phyloP scores from a whole-genome alignment of 23 red algal species.

The Chondrus crispus region DNA sequence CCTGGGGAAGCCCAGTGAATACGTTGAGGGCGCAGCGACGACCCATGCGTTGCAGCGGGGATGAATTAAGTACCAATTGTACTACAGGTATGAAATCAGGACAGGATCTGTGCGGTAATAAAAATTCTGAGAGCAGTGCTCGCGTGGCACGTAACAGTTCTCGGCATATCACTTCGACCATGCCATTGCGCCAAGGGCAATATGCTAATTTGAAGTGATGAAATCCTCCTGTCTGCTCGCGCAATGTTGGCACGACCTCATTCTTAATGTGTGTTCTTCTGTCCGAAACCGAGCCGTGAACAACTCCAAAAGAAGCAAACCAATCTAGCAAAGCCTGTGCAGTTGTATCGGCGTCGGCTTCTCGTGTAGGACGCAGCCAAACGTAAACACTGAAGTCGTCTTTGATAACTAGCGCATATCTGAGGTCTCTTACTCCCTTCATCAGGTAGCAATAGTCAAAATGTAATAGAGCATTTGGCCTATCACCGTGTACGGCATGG shows the following conservation, averaged over 20 bases:
- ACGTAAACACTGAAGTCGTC: not conserved
- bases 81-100: not conserved
- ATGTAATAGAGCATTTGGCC: not conserved
- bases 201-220: slow-evolving; percentile 21
- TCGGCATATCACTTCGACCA: slow-evolving; percentile 7
- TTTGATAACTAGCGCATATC: not conserved
- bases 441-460: not conserved
- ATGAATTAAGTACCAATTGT: not conserved
- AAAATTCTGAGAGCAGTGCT: slow-evolving; percentile 7
- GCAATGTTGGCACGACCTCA: not conserved
- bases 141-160: not conserved
- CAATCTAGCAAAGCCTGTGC: not conserved
- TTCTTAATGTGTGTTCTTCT: not conserved
- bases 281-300: not conserved
- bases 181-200: slow-evolving; percentile 19
- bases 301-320: not conserved
- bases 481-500: not conserved
- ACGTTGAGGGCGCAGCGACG: not conserved
- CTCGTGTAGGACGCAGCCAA: not conserved
- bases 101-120: not conserved
- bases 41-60: not conserved
- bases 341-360: not conserved
- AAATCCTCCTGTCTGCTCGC: not conserved
- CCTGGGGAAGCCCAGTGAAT: slow-evolving; percentile 3
- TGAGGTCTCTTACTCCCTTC: not conserved